Conservation (phyloP, 768 basidiomycete species). For the Phylloporus rhodoxanthus region DNA sequence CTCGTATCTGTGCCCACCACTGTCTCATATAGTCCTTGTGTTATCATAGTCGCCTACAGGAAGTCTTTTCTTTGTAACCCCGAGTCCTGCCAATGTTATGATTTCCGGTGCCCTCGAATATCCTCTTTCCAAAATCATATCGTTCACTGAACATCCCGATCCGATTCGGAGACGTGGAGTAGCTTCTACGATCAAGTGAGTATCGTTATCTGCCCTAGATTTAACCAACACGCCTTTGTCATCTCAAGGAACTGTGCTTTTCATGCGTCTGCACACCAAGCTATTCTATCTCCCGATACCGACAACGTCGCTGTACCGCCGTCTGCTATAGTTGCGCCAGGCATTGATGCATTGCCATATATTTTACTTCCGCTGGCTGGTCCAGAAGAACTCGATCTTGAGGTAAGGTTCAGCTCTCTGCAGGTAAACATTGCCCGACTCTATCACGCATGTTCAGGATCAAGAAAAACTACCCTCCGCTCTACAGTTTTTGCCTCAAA, state of each 20-base stretch:
- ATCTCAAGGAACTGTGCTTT: slow-evolving; percentile 71
- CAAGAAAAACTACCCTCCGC: slow-evolving; percentile 81
- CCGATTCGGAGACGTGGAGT: slow-evolving; percentile 84
- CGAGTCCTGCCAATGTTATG: slow-evolving; percentile 48
- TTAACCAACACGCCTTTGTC: slow-evolving; percentile 7
- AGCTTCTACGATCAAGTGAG: slow-evolving; percentile 80
- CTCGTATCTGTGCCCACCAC: not conserved
- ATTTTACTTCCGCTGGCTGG: slow-evolving; percentile 89
- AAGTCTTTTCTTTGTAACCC: slow-evolving; percentile 72
- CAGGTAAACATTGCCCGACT: not conserved
- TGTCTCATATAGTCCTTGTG: not conserved
- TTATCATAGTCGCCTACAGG: slow-evolving; percentile 60
- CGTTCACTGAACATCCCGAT: slow-evolving; percentile 88
- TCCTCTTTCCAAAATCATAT: slow-evolving; percentile 73
- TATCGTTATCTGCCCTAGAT: slow-evolving; percentile 1
- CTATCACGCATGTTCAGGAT: slow-evolving; percentile 45
- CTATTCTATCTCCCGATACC: slow-evolving; percentile 63
- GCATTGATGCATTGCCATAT: slow-evolving; percentile 79
- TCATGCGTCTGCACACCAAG: slow-evolving; percentile 59
- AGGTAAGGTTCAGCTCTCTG: slow-evolving; percentile 42
- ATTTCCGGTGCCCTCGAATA: slow-evolving; percentile 55
- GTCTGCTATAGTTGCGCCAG: slow-evolving; percentile 54
- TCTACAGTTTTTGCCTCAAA: slow-evolving; percentile 81
- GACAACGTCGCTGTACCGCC: slow-evolving; percentile 51
- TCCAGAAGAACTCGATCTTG: slow-evolving; percentile 90